Evolutionary conservation across 148 eudicot species (phyloP).

Genomic region (Chenopodium suecicum): DNA sequence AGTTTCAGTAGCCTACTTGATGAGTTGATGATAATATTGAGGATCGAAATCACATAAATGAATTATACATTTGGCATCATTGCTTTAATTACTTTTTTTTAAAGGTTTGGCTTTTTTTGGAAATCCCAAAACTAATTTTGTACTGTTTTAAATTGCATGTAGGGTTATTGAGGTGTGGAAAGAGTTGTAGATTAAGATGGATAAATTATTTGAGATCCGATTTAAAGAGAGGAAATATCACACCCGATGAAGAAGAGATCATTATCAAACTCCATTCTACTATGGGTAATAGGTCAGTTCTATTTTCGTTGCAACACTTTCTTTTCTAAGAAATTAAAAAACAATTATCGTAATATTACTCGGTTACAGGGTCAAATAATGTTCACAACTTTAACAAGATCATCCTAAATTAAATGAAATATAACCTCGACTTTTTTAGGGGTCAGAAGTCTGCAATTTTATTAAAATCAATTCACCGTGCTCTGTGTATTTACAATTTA

Average conservation of each 20-base stretch:
- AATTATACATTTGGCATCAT: not conserved
- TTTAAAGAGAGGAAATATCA: constrained; percentile 78
- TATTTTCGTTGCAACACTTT: too few species aligned
- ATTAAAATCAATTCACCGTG: too few species aligned
- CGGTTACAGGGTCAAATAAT: too few species aligned
- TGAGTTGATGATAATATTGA: not conserved
- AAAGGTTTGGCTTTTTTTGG: not conserved
- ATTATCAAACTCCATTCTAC: constrained; percentile 63
- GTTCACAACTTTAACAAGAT: too few species aligned
- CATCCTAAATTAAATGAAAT: too few species aligned
- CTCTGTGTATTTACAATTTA: too few species aligned
- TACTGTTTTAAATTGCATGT: not conserved
- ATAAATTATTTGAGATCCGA: constrained; percentile 75
- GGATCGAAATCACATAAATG: not conserved
- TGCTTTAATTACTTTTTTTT: not conserved
- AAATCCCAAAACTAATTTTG: not conserved
- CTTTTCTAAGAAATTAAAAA: too few species aligned
- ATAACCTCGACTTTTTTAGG: too few species aligned
- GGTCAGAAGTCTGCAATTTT: too few species aligned
- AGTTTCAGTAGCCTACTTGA: not conserved
- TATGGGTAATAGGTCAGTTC: constrained; percentile 57
- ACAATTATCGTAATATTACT: too few species aligned
- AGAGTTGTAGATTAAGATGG: constrained; percentile 93
- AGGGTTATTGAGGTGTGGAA: constrained; percentile 87
- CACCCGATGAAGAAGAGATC: constrained; percentile 58